Percentiles rank a stretch among this genome's conserved stretches.
phyloP scores from a whole-genome alignment of 1,284 basidiomycete species.

The Naganishia sp. region DNA sequence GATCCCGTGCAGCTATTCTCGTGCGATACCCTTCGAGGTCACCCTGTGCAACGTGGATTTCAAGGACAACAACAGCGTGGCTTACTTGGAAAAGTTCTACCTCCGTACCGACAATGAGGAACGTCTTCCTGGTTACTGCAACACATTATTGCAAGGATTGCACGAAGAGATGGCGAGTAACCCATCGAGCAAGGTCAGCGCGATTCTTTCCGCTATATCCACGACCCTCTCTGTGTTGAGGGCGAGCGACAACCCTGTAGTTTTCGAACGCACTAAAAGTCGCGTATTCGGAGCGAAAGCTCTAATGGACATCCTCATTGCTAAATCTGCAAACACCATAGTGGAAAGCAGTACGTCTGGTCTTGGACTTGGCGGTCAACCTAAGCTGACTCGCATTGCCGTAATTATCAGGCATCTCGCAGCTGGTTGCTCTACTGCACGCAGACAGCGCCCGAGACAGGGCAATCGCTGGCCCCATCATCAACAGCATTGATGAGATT shows the following conservation, averaged over 20 bases:
- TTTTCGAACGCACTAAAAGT: conserved; percentile 5
- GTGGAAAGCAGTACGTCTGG: neutral
- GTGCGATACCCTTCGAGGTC: conserved; percentile 20
- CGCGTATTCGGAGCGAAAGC: conserved; percentile 11
- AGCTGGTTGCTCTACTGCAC: conserved; percentile 5
- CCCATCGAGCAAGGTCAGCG: neutral
- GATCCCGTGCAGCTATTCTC: neutral
- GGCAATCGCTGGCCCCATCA: conserved; percentile 2
- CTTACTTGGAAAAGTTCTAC: conserved; percentile 11
- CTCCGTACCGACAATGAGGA: neutral
- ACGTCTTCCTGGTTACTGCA: conserved; percentile 17
- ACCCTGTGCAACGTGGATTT: conserved; percentile 32
- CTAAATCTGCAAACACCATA: neutral
- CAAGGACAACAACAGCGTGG: conserved; percentile 30
- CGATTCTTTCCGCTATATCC: neutral
- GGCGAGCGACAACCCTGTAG: neutral
- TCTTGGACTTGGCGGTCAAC: neutral
- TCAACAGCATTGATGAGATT: conserved; percentile 10
- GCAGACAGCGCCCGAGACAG: neutral
- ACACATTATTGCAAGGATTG: conserved; percentile 6
- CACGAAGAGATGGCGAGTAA: neutral
- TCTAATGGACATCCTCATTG: conserved; percentile 1
- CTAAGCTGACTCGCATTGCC: neutral
- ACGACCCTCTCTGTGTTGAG: conserved; percentile 10
- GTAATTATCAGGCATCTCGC: neutral